Evolutionary conservation across 179 eudicot genomes (phyloP).

Genomic region (Silene noctiflora): DNA sequence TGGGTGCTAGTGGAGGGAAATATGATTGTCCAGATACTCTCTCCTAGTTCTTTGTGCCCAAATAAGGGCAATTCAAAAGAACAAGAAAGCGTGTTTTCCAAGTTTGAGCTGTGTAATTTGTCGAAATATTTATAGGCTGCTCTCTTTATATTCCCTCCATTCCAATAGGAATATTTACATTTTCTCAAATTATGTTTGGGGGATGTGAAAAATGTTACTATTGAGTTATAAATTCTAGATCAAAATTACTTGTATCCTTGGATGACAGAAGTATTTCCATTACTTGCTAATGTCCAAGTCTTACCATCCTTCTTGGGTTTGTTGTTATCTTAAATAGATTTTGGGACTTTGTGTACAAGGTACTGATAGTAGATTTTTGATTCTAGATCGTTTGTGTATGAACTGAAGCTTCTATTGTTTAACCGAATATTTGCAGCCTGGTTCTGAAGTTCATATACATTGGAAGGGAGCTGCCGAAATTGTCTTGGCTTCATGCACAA

Average conservation of each 20-base stretch:
- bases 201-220: too few relatives aligned
- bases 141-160: background rate
- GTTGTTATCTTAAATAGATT: background rate
- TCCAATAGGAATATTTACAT: too few relatives aligned
- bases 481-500: conserved; percentile 61
- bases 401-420: background rate
- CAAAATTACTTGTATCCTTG: background rate
- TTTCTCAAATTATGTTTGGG: too few relatives aligned
- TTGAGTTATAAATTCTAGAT: background rate
- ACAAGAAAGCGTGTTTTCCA: too few relatives aligned
- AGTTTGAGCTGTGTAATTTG: background rate
- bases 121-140: background rate
- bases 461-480: conserved; percentile 99
- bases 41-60: too few relatives aligned
- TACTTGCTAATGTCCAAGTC: background rate
- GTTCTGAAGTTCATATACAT: conserved; percentile 63
- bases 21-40: too few relatives aligned
- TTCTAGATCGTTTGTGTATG: background rate
- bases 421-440: conserved; percentile 39
- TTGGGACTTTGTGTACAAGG: background rate
- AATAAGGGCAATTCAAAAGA: too few relatives aligned
- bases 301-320: background rate
- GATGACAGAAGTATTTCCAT: background rate
- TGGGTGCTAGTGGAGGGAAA: too few relatives aligned
- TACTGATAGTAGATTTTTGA: background rate